phyloP scores from a whole-genome alignment of 352 stramenopile species.

The Phytopythium kandeliae region DNA sequence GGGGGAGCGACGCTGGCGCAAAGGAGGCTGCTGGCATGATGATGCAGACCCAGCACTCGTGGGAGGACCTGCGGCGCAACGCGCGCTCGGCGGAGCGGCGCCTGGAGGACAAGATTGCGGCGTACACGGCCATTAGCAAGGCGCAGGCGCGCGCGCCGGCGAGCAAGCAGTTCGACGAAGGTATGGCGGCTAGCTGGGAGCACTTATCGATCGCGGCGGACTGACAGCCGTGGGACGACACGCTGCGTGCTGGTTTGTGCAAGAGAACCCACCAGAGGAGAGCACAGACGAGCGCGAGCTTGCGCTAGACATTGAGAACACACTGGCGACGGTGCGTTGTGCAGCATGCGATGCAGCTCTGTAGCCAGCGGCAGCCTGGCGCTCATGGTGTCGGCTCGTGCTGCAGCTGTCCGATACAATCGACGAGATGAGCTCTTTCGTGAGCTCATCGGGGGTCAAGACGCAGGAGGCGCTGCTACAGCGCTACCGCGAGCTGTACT shows the following conservation, averaged over 20 bases:
- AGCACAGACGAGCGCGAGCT: constrained; percentile 57
- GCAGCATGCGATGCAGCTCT: background rate
- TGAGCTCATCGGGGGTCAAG: constrained; percentile 66
- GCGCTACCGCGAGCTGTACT: constrained; percentile 95
- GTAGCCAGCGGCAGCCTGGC: background rate
- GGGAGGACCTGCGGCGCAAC: constrained; percentile 70
- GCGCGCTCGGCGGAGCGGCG: constrained; percentile 67
- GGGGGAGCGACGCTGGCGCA: background rate
- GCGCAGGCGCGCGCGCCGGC: constrained; percentile 21
- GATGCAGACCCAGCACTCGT: constrained; percentile 55
- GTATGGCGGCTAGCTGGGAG: constrained; percentile 15
- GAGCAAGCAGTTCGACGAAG: constrained; percentile 48
- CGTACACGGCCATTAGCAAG: constrained; percentile 60
- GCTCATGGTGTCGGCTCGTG: background rate
- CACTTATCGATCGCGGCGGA: background rate
- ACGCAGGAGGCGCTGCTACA: constrained; percentile 88
- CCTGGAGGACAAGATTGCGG: constrained; percentile 78
- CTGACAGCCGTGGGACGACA: background rate
- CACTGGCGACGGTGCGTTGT: constrained; percentile 43
- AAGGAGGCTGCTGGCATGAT: constrained; percentile 27
- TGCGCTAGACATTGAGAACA: constrained; percentile 73
- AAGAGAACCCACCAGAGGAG: constrained; percentile 65
- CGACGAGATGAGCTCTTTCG: constrained; percentile 78
- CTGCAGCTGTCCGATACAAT: constrained; percentile 76
- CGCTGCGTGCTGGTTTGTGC: background rate